Evolutionary conservation across 192 early-diverging fungal genomes (phyloP), one percentile per base, ranked within the genome.

Genomic region (Entomortierella parvispora): DNA sequence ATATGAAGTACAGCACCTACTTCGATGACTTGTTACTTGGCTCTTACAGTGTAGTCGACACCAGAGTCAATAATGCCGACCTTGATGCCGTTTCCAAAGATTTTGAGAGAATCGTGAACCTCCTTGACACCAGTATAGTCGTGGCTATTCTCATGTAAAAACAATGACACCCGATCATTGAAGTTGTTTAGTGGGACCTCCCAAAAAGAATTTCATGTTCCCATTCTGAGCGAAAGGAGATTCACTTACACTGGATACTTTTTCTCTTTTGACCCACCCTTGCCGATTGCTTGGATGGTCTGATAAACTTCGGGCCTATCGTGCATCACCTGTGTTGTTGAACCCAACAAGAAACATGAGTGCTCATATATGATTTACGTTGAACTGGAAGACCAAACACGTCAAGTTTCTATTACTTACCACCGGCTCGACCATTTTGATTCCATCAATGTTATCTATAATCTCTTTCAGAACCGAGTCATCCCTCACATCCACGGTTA

Each of bases 51-150:
- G 42, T 76, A 76, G 45, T 76, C 72, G 37, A 76, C 65, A 22
- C 91, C 91, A 18, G 82, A 86, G 75, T 92, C 91, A 33, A 92
- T 62, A 43, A 92, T 82, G 34, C 88, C 90, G 40, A 92, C 83
- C 71, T 81, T 81, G 33, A 81, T 61, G 4, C 71, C 71, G 22
- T 79, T 78, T 8, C 72, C 62, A 65, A 67, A 71, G 2, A 69
- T 67, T 53, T 71, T 71, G 32, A 83, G 49, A 25, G 69, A 65
- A 31, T 81, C 44, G 29, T 81, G 80, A 5, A 70, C 77, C 14
- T 60, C 48, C 44, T 62, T 62, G 25, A 86, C 76, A 8, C 85
- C 85, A 14, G 83, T 87, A 15, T 65, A 15, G 14, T 78, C 65
- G 65, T 87, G 86, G 28, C 74, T 77, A 44, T 45, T 23, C 17